These are phyloP conservation scores for Acacia confusa DNA, from an alignment of 306 rosid genomes.

Conservation along the genomic window DNA sequence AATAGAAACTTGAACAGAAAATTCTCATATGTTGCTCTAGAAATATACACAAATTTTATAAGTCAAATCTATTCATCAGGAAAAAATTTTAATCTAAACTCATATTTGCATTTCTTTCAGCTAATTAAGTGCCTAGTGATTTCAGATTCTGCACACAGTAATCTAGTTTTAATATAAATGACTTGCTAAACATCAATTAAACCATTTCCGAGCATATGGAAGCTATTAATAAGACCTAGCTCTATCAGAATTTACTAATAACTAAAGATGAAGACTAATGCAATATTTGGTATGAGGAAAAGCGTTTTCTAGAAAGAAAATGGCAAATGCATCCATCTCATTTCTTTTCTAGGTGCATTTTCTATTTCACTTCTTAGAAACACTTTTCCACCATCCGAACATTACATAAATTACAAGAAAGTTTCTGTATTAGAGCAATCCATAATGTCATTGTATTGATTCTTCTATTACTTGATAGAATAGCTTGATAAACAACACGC, in stretches of 20 bases:
- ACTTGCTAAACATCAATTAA: not conserved
- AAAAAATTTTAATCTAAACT: not conserved
- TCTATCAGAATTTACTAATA: slow-evolving; percentile 17
- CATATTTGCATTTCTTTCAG: slow-evolving; percentile 1
- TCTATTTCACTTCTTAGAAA: not conserved
- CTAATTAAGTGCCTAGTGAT: not conserved
- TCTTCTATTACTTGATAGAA: slow-evolving; percentile 1
- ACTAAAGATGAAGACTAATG: not conserved
- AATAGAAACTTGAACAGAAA: slow-evolving; percentile 24
- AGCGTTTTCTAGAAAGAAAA: no score
- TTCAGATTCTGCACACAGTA: slow-evolving; percentile 15
- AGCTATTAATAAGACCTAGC: slow-evolving; percentile 13
- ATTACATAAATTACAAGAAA: not conserved
- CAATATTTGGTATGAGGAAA: not conserved
- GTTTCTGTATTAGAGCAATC: slow-evolving; percentile 2
- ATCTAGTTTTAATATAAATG: slow-evolving; percentile 5
- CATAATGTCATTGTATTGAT: slow-evolving; percentile 16
- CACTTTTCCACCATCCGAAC: not conserved
- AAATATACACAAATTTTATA: not conserved
- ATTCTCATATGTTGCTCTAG: slow-evolving; percentile 14
- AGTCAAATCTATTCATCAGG: not conserved
- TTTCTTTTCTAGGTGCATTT: no score
- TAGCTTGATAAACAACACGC: not conserved
- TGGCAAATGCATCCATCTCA: no score
- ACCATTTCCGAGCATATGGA: slow-evolving; percentile 7